Evolutionary conservation across 441 rosid genomes (phyloP).

Genomic region (Eugenia klotzschiana): DNA sequence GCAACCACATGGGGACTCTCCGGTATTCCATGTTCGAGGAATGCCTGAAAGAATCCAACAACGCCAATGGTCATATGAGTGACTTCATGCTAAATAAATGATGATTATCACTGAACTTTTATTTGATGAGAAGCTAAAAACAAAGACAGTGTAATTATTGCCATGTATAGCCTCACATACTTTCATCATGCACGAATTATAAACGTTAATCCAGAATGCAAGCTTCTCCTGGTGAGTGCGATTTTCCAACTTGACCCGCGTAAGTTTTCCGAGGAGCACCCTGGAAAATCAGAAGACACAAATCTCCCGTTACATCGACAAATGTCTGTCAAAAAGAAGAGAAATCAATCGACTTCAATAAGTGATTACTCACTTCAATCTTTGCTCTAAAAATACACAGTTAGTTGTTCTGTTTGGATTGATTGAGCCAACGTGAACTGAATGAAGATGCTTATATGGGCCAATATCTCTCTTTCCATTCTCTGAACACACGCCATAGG

Average conservation of each 20-base stretch:
- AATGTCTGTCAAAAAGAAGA: background rate
- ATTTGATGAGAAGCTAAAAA: background rate
- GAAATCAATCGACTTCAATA: background rate
- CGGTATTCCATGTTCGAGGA: constrained; percentile 63
- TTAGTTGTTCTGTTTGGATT: constrained; percentile 32
- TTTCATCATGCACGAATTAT: constrained; percentile 84
- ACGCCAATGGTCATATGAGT: background rate
- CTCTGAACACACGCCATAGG: constrained; percentile 37
- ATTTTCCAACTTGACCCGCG: constrained; percentile 32
- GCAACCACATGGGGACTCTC: constrained; percentile 51
- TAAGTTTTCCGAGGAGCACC: constrained; percentile 41
- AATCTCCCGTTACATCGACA: background rate
- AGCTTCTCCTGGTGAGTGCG: constrained; percentile 77
- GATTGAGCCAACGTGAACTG: constrained; percentile 34
- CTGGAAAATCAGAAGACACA: constrained; percentile 22
- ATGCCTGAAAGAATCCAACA: constrained; percentile 33
- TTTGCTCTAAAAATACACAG: constrained; percentile 38
- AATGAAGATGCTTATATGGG: constrained; percentile 39
- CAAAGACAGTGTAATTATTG: background rate
- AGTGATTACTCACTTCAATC: constrained; percentile 37
- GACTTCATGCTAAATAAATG: background rate
- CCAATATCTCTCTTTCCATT: constrained; percentile 49
- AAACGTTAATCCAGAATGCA: constrained; percentile 83
- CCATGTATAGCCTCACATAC: constrained; percentile 17
- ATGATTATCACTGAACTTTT: no score